These are phyloP conservation scores for Phaeosphaeriaceae sp. DNA, from an alignment of 2,329 filamentous ascomycete species.

Conservation along the genomic window DNA sequence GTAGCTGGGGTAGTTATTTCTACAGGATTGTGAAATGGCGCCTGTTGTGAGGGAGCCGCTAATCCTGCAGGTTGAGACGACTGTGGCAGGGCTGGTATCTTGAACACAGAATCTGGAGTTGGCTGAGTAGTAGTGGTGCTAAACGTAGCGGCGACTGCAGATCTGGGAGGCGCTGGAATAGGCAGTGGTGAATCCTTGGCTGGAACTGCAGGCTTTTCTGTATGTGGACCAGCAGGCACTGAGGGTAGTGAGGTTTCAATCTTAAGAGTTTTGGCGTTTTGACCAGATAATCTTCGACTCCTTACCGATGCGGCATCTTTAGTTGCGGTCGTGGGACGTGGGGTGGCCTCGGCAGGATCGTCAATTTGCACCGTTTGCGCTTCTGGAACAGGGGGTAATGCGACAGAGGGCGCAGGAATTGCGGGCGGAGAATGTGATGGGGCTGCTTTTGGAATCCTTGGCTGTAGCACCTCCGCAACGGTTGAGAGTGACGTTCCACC, in stretches of 20 bases:
- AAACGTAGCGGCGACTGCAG: constrained; percentile 41
- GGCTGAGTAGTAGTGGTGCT: constrained; percentile 30
- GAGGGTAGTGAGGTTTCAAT: constrained; percentile 73
- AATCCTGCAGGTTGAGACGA: constrained; percentile 31
- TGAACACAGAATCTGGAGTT: constrained; percentile 37
- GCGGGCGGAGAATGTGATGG: constrained; percentile 37
- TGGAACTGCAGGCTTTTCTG: constrained; percentile 41
- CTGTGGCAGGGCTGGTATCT: constrained; percentile 41
- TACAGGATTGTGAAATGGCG: constrained; percentile 48
- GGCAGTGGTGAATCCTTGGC: constrained; percentile 43
- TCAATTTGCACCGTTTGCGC: constrained; percentile 29
- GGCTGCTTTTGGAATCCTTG: constrained; percentile 45
- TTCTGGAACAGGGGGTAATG: constrained; percentile 42
- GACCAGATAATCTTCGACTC: constrained; percentile 78
- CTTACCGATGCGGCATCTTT: constrained; percentile 62
- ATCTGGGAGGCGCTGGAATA: constrained; percentile 43
- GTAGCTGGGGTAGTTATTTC: constrained; percentile 50
- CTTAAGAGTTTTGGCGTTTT: constrained; percentile 81
- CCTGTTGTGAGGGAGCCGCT: constrained; percentile 39
- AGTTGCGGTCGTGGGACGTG: constrained; percentile 30
- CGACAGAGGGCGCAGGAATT: constrained; percentile 37
- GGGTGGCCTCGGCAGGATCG: constrained; percentile 35
- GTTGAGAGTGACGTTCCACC: constrained; percentile 73
- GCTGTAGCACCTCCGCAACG: constrained; percentile 67
- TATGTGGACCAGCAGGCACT: constrained; percentile 40